Base-by-base conservation (phyloP, 2,329 filamentous ascomycete genomes). In the Talaromyces sp. region DNA sequence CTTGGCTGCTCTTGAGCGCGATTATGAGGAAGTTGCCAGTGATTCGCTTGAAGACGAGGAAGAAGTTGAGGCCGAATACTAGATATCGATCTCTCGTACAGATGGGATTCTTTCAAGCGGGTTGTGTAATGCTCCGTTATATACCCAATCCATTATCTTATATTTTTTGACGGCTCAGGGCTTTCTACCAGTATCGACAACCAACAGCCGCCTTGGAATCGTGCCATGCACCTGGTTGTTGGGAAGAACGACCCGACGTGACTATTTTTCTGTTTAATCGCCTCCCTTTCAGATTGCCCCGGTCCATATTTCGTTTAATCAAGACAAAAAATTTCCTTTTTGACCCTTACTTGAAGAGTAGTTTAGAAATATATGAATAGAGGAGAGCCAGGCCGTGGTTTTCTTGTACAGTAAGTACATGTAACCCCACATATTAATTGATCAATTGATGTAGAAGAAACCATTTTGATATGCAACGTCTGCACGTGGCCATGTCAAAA, bases 1-100 rank as follows among this genome's bases (percentile, higher is more conserved):
- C 82, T 83, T 99, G 78, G 95, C 95, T 77, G 95, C 95, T 70
- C 86, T 99, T 65, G 95, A 99, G 87, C 89, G 93, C 70, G 93
- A 99, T 78, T 99, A 99, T 82, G 93, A 97, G 82, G 95, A 99
- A 82, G 95, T 98, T 75, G 93, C 92, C 67, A 91, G 91, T 72
- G 93, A 98, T 81, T 96, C 92, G 65, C 81, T 96, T 71, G 93
- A 93, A 75, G 90, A 87, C 66, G 93, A 96, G 71, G 91, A 93
- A 74, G 88, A 86, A 73, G 81, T 84, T 69, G 92, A 96, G 81
- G 90, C 90, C 68, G 93, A 97, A 86, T 96, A 97, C 85, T 96
- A 96, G 77, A 69, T 64, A 67, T 41, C 41, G 64, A 61, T 58
- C 53, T 38, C 46, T 53, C 60, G 31, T 32, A 56, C 56, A 58